Evolutionary conservation across 805 yeast genomes (phyloP).

Genomic region (Metschnikowia shivogae): DNA sequence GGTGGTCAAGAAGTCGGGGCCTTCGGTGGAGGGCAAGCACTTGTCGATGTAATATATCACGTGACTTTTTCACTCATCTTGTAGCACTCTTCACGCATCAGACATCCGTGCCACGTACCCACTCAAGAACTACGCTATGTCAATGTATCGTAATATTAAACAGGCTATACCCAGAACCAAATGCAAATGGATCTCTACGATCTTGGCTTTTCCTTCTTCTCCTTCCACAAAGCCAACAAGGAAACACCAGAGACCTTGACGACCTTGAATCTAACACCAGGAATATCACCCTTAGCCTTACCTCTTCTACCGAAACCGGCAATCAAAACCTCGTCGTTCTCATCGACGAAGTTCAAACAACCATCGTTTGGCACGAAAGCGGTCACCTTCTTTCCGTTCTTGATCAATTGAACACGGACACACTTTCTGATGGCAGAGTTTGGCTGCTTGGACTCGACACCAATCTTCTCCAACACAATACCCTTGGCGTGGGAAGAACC

Average conservation of each 20-base stretch:
- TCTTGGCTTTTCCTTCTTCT: conserved; percentile 99
- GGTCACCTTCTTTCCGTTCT: conserved; percentile 99
- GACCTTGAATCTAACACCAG: conserved; percentile 99
- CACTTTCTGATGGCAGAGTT: conserved; percentile 99
- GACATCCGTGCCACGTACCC: too few species aligned
- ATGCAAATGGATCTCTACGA: conserved; percentile 52
- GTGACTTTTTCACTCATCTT: not conserved
- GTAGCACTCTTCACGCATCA: not conserved
- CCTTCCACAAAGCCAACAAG: conserved; percentile 99
- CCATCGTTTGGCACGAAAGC: conserved; percentile 99
- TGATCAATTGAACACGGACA: conserved; percentile 99
- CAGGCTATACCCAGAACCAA: conserved; percentile 14
- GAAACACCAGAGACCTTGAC: conserved; percentile 99
- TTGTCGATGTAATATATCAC: conserved; percentile 29
- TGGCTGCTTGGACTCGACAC: conserved; percentile 99
- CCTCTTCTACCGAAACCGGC: conserved; percentile 99
- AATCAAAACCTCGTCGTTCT: conserved; percentile 98
- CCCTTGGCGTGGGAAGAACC: conserved; percentile 99
- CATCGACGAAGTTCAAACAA: conserved; percentile 99
- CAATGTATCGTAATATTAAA: conserved; percentile 18
- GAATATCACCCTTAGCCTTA: conserved; percentile 99
- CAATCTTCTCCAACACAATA: conserved; percentile 98
- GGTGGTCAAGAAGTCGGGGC: conserved; percentile 59
- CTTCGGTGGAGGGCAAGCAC: conserved; percentile 74
- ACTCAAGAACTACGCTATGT: not conserved